These are phyloP conservation scores for Arthroderma uncinatum DNA, from an alignment of 2,329 filamentous ascomycete species.

Conservation along the genomic window DNA sequence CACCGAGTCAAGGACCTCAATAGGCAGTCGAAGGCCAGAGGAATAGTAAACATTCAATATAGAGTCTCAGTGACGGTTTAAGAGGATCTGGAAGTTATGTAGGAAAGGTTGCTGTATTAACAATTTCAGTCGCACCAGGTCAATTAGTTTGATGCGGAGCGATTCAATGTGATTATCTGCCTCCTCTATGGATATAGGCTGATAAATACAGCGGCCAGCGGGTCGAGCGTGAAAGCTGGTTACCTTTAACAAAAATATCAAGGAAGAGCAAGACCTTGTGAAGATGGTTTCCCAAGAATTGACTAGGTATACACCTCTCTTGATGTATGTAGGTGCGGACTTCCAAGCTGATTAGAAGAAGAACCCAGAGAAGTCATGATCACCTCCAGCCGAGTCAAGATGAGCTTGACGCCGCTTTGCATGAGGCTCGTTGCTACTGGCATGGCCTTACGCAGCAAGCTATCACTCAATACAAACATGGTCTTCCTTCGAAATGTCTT, in stretches of 20 bases:
- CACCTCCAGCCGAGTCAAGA: constrained; percentile 5
- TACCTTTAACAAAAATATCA: neutral
- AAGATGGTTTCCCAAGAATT: neutral
- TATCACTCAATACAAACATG: neutral
- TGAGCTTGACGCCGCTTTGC: constrained; percentile 1
- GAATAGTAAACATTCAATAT: too few species aligned
- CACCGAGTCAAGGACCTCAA: too few species aligned
- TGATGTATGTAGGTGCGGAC: neutral
- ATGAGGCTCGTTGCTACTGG: constrained; percentile 5
- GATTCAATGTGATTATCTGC: neutral
- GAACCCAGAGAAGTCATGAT: neutral
- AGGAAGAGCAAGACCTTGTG: neutral
- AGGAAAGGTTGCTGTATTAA: too few species aligned
- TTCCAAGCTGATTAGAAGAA: neutral
- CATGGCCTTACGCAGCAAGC: constrained; percentile 6
- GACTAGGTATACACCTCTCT: neutral
- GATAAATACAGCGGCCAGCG: too few species aligned
- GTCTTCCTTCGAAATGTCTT: neutral
- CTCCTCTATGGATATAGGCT: too few species aligned
- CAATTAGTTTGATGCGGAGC: neutral
- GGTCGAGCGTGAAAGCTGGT: neutral
- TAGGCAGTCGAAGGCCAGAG: too few species aligned
- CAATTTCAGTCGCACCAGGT: too few species aligned
- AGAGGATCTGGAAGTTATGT: too few species aligned
- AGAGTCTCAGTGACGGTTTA: too few species aligned